Evolutionary conservation across 2,329 filamentous ascomycete genomes (phyloP), one percentile per base, ranked within the genome.

Genomic region (Penicillium brasilianum): DNA sequence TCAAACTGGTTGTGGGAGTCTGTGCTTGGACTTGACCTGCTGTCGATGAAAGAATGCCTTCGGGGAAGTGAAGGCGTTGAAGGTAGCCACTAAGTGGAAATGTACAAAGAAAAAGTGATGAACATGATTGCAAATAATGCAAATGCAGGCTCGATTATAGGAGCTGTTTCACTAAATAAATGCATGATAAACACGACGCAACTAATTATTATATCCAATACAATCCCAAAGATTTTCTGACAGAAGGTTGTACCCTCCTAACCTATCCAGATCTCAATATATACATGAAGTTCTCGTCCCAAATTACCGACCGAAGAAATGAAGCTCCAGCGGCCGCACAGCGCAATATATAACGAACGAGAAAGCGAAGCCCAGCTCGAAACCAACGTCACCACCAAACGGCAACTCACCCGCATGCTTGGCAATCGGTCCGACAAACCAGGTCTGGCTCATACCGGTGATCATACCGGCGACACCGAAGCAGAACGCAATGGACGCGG

Each of bases 351-450:
- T 76, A 1, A 82, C 66, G 7, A 82, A 76, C 1, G 85, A 74
- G 68, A 91, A 88, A 0, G 78, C 81, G 71, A 91, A 90, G 0
- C 82, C 88, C 51, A 90, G 73, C 72, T 90, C 88, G 65, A 91
- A 87, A 4, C 86, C 87, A 44, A 88, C 75, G 75, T 88, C 87
- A 28, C 85, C 86, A 46, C 80, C 80, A 61, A 60, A 78, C 1
- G 69, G 69, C 4, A 80, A 74, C 32, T 76, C 74, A 43, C 86
- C 83, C 57, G 87, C 87, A 32, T 85, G 77, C 60, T 82, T 80
- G 0, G 88, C 88, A 63, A 92, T 86, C 0, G 88, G 89, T 0
- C 90, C 90, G 0, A 85, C 84, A 66, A 81, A 90, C 88, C 89
- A 92, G 0, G 80, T 75, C 75, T 92, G 89, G 18, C 84, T 84